Percentiles rank a stretch among this genome's conserved stretches.
Conservation (phyloP, 1,284 basidiomycete species). For the Afroboletus lepidellus region DNA sequence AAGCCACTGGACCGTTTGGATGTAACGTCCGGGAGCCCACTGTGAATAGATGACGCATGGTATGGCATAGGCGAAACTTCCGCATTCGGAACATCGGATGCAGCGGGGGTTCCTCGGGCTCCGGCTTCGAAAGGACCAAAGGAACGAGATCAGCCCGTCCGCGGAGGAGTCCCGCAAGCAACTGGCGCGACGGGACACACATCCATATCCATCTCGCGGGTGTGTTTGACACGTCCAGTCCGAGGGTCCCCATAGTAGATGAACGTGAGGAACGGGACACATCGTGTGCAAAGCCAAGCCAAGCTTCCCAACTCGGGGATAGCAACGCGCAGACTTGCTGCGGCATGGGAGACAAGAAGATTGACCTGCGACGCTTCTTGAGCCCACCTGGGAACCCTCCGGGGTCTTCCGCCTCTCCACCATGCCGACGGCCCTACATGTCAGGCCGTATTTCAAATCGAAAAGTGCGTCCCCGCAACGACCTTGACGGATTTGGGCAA, state of each 20-base stretch:
- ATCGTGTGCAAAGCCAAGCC: constrained; percentile 15
- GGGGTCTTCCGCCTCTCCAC: constrained; percentile 16
- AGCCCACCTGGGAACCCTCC: constrained; percentile 3
- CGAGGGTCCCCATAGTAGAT: constrained; percentile 17
- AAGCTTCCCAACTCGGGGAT: constrained; percentile 21
- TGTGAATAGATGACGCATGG: constrained; percentile 6
- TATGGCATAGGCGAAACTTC: constrained; percentile 1
- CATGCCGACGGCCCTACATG: constrained; percentile 16
- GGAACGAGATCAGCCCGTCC: constrained; percentile 27
- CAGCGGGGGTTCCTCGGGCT: constrained; percentile 10
- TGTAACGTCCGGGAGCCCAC: neutral
- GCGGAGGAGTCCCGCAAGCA: constrained; percentile 22
- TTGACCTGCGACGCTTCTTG: constrained; percentile 14
- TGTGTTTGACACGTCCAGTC: constrained; percentile 14
- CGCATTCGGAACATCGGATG: constrained; percentile 14
- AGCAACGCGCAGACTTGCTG: constrained; percentile 20
- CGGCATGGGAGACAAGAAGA: constrained; percentile 26
- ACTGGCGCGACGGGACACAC: neutral
- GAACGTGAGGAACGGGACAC: constrained; percentile 20
- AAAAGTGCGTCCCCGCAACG: constrained; percentile 20
- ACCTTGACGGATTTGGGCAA: constrained; percentile 18
- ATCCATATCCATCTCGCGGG: constrained; percentile 10
- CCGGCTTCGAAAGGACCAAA: constrained; percentile 18
- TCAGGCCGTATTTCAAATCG: constrained; percentile 21
- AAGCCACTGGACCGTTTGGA: neutral